Percentiles rank a stretch among this genome's conserved stretches.
phyloP scores from a whole-genome alignment of 768 basidiomycete genomes.

The Tricholoma hemisulphureum region DNA sequence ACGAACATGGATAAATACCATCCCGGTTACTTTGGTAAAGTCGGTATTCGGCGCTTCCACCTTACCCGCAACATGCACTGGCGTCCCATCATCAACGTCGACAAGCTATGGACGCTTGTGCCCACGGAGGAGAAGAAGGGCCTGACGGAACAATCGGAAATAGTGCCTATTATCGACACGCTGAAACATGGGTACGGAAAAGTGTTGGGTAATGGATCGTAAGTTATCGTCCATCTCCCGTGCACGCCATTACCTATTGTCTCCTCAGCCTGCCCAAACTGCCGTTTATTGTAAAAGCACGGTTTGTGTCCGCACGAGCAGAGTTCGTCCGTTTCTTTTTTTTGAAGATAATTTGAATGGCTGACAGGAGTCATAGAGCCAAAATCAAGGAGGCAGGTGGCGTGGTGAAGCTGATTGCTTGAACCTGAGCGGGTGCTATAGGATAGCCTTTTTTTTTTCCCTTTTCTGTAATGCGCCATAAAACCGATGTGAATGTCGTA shows the following conservation, averaged over 20 bases:
- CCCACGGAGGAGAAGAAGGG: conserved; percentile 81
- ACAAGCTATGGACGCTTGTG: conserved; percentile 93
- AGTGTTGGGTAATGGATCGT: conserved; percentile 93
- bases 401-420: conserved; percentile 91
- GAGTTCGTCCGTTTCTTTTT: conserved; percentile 47
- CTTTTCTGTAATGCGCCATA: conserved; percentile 18
- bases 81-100: conserved; percentile 97
- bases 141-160: conserved; percentile 66
- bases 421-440: conserved; percentile 36
- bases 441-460: conserved; percentile 23
- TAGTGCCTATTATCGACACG: conserved; percentile 95
- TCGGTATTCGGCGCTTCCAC: conserved; percentile 99
- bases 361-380: conserved; percentile 27
- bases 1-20: conserved; percentile 99
- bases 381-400: conserved; percentile 95
- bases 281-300: conserved; percentile 98
- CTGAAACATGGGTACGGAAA: conserved; percentile 84
- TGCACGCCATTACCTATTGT: neutral
- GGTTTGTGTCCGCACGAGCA: conserved; percentile 86
- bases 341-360: neutral
- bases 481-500: conserved; percentile 1
- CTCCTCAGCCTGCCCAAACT: conserved; percentile 70
- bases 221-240: conserved; percentile 31
- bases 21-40: conserved; percentile 99
- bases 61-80: conserved; percentile 86